Base-by-base conservation (phyloP, 2,329 filamentous ascomycete species). In the Purpureocillium lavendulum region DNA sequence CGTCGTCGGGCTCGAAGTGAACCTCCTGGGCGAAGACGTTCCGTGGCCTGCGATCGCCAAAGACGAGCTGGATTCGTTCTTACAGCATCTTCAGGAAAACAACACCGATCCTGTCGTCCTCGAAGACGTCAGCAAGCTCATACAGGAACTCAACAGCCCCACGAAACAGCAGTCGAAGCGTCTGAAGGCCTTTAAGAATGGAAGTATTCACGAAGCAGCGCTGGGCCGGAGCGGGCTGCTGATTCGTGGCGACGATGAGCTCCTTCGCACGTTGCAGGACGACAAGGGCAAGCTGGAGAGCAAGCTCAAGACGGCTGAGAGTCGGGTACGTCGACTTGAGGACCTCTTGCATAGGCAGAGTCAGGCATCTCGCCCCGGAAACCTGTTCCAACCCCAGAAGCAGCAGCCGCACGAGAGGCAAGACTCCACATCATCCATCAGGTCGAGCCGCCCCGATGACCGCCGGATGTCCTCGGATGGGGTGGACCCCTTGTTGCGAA, bases 151-250 rank as follows among this genome's bases (percentile, higher is more conserved):
- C 12, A 82, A 82, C 56, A 78, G 75, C 40, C 88, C 90, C 3
- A 92, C 87, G 1, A 87, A 84, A 51, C 87, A 92, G 57, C 89
- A 94, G 56, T 77, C 82, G 44, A 89, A 87, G 60, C 79, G 87
- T 41, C 77, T 92, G 7, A 94, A 90, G 58, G 88, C 87, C 5
- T 97, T 98, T 69, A 96, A 96, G 57, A 92, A 94, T 55, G 92
- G 92, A 13, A 97, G 92, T 55, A 76, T 97, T 30, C 88, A 96
- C 52, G 92, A 97, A 57, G 82, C 83, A n/a, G 79, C 78, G 3
- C 74, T 96, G 45, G 87, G 87, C n/a, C 80, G 84, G 53, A 94
- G 86, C 48, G 90, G 87, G 1, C 73, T 96, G 9, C 65, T 95
- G 52, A 76, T 94, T 12, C 80, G 87, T 30, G 88, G 87, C n/a